Evolutionary conservation across 495 filamentous ascomycete species (phyloP).

Genomic region (Venustampulla echinocandica): DNA sequence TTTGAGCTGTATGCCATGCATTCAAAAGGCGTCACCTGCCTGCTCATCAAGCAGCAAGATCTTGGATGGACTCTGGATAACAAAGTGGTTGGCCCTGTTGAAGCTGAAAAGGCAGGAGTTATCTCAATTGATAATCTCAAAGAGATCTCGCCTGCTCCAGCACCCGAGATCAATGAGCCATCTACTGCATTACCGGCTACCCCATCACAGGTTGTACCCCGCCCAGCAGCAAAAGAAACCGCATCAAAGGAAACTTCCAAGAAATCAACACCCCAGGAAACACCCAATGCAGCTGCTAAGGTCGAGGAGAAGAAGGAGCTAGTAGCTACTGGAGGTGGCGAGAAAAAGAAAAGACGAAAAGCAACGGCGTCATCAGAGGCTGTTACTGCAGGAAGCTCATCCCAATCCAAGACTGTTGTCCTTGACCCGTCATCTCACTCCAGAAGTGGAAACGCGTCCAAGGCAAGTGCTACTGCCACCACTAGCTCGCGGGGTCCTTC

Average conservation of each 20-base stretch:
- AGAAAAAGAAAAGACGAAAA: slow-evolving; percentile 24
- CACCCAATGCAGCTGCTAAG: slow-evolving; percentile 26
- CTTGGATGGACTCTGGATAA: slow-evolving; percentile 83
- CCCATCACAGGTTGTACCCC: slow-evolving; percentile 11
- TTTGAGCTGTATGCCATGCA: slow-evolving; percentile 98
- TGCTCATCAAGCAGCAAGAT: slow-evolving; percentile 77
- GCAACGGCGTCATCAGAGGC: slow-evolving; percentile 4
- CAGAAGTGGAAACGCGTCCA: slow-evolving; percentile 13
- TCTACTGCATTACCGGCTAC: slow-evolving; percentile 4
- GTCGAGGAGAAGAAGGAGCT: slow-evolving; percentile 33
- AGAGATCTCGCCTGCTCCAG: slow-evolving; percentile 29
- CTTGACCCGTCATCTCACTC: slow-evolving; percentile 17
- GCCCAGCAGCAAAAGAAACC: slow-evolving; percentile 17
- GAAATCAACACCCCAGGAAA: slow-evolving; percentile 15
- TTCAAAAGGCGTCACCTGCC: slow-evolving; percentile 83
- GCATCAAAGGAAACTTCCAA: slow-evolving; percentile 13
- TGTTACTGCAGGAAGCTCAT: not conserved
- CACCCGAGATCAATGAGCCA: slow-evolving; percentile 23
- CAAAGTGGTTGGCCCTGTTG: slow-evolving; percentile 65
- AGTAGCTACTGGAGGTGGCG: slow-evolving; percentile 5
- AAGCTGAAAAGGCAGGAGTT: slow-evolving; percentile 58
- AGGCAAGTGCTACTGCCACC: slow-evolving; percentile 1
- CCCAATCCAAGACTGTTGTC: slow-evolving; percentile 20
- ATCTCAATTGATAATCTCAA: slow-evolving; percentile 34
- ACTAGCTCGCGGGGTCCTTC: slow-evolving; percentile 21